These are phyloP conservation scores for Dendrocalamus sinicus DNA, from an alignment of 176 grass and related monocot species.

Conservation along the genomic window DNA sequence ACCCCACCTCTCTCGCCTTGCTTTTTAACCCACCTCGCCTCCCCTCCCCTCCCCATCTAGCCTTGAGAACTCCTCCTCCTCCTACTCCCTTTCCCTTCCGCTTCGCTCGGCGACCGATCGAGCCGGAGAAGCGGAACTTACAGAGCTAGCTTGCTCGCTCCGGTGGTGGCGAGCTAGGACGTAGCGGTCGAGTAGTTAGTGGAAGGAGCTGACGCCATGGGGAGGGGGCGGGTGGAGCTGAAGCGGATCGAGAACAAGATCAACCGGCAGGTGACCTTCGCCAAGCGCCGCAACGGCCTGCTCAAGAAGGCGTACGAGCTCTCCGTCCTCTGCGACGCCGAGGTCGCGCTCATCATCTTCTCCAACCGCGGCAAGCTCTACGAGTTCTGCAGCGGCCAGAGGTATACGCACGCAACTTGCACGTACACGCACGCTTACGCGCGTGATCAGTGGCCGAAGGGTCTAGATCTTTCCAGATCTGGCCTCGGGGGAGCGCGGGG, in stretches of 20 bases:
- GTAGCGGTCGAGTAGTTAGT: neutral
- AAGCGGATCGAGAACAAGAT: conserved; percentile 99
- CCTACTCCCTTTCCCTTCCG: neutral
- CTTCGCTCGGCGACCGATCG: neutral
- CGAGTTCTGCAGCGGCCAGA: conserved; percentile 84
- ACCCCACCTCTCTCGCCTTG: neutral
- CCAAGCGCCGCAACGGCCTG: conserved; percentile 86
- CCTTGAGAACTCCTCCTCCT: neutral
- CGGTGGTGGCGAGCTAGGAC: neutral
- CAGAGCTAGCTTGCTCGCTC: neutral
- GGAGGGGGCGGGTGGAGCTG: conserved; percentile 88
- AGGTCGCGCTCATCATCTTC: conserved; percentile 95
- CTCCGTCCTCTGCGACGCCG: conserved; percentile 88
- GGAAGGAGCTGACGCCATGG: conserved; percentile 51
- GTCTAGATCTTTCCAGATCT: conserved; percentile 34
- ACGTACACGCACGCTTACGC: neutral
- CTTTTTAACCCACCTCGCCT: conserved; percentile 36
- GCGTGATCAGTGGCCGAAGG: neutral
- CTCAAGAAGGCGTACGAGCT: conserved; percentile 98
- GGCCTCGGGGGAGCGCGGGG: neutral
- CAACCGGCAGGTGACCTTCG: conserved; percentile 96
- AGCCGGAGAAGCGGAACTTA: neutral
- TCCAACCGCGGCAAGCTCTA: conserved; percentile 91
- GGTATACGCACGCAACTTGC: conserved; percentile 25
- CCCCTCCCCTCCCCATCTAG: neutral